These are phyloP conservation scores for Cryptococcus sp. DNA, from an alignment of 1,284 basidiomycete species.

Conservation along the genomic window DNA sequence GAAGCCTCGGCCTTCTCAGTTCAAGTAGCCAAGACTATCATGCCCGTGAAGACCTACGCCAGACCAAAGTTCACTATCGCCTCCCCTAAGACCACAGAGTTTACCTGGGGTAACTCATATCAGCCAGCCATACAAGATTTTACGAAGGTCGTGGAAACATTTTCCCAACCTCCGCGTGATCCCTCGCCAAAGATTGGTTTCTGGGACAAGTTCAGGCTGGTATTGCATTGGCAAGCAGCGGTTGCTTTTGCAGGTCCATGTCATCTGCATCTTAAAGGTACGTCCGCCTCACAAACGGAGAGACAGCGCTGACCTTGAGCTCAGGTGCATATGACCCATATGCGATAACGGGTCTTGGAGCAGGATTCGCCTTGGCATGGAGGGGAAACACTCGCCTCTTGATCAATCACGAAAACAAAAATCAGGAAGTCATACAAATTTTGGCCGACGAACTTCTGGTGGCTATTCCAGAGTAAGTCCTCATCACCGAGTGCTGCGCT, in stretches of 20 bases:
- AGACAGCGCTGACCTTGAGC: constrained; percentile 4
- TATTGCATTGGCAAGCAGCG: constrained; percentile 80
- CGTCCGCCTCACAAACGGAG: constrained; percentile 13
- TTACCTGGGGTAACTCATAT: constrained; percentile 91
- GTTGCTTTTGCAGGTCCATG: constrained; percentile 73
- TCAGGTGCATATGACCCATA: constrained; percentile 84
- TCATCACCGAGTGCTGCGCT: background rate
- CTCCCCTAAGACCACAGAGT: constrained; percentile 67
- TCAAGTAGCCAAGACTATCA: constrained; percentile 83
- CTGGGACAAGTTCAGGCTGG: constrained; percentile 89
- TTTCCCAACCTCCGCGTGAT: constrained; percentile 79
- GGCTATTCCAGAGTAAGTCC: constrained; percentile 77
- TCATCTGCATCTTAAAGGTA: constrained; percentile 82
- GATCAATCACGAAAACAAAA: constrained; percentile 72
- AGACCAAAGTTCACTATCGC: constrained; percentile 69
- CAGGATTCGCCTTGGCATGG: constrained; percentile 89
- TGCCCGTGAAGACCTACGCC: constrained; percentile 93
- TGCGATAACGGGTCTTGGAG: constrained; percentile 69
- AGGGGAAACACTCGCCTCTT: constrained; percentile 71
- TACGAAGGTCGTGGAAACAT: constrained; percentile 76
- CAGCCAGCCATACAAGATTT: constrained; percentile 84
- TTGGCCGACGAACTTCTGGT: constrained; percentile 76
- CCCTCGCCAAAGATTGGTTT: constrained; percentile 86
- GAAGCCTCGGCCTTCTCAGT: constrained; percentile 65
- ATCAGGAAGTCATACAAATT: constrained; percentile 82